A percentile compares a stretch with the other conserved stretches of the same genome.
Evolutionary conservation across 2,329 filamentous ascomycete genomes (phyloP).

Genomic region (Hymenoscyphus fraxineus): DNA sequence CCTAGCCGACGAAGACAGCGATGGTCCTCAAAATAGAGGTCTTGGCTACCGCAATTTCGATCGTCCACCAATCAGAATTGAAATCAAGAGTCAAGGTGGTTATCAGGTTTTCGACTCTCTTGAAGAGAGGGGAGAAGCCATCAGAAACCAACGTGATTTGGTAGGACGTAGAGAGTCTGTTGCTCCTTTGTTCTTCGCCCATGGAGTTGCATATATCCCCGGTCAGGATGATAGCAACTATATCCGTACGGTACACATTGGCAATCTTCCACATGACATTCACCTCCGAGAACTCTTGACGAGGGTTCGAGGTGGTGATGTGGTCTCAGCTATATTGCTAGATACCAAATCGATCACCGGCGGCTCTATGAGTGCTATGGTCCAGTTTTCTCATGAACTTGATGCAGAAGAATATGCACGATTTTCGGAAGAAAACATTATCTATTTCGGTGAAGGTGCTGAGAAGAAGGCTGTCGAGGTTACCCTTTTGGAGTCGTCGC

Average conservation of each 20-base stretch:
- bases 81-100: background rate
- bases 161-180: conserved; percentile 1
- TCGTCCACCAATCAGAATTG: background rate
- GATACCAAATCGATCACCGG: conserved; percentile 18
- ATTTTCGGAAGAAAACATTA: conserved; percentile 16
- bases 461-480: conserved; percentile 13
- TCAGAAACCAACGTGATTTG: conserved; percentile 12
- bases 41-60: background rate
- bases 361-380: conserved; percentile 17
- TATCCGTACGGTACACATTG: conserved; percentile 25
- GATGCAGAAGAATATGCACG: conserved; percentile 25
- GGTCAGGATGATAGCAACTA: conserved; percentile 18
- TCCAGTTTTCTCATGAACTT: conserved; percentile 25
- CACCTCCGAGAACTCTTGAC: conserved; percentile 26
- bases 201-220: conserved; percentile 26
- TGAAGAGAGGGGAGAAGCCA: conserved; percentile 6
- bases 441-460: conserved; percentile 15
- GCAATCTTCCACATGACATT: conserved; percentile 21
- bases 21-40: background rate
- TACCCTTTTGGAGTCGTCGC: conserved; percentile 24
- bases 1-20: background rate
- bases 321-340: conserved; percentile 17
- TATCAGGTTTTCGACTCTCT: background rate
- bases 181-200: conserved; percentile 25
- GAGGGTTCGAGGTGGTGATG: conserved; percentile 26